phyloP scores from a whole-genome alignment of 2,329 filamentous ascomycete genomes.

The Colletotrichum sublineola region DNA sequence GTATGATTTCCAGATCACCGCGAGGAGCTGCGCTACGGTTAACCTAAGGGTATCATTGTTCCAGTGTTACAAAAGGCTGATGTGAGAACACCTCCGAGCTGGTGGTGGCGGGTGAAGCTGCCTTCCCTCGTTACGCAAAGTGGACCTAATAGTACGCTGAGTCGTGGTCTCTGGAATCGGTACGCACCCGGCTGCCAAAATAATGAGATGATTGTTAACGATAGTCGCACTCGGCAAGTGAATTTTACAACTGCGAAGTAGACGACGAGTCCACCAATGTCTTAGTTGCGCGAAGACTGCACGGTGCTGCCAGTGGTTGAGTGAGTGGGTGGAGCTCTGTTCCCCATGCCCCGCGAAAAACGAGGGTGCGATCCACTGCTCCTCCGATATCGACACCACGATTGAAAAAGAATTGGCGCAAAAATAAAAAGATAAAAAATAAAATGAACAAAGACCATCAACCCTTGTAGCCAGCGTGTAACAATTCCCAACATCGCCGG shows the following conservation, averaged over 20 bases:
- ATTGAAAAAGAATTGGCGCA: background rate
- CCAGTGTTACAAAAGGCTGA: slow-evolving; percentile 33
- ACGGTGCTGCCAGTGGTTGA: slow-evolving; percentile 6
- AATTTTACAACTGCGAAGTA: background rate
- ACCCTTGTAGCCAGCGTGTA: background rate
- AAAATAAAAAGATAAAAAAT: too few species aligned
- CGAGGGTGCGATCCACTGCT: slow-evolving; percentile 14
- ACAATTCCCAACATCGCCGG: slow-evolving; percentile 11
- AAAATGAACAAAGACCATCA: background rate
- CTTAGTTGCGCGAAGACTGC: slow-evolving; percentile 10
- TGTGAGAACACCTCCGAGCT: background rate
- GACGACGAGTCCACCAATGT: background rate
- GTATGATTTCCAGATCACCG: slow-evolving; percentile 5
- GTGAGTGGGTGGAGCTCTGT: slow-evolving; percentile 14
- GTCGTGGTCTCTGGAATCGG: background rate
- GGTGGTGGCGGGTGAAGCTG: background rate
- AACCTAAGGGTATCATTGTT: slow-evolving; percentile 32
- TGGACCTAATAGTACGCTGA: background rate
- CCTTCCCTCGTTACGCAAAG: background rate
- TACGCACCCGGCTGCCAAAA: background rate
- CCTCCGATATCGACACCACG: slow-evolving; percentile 26
- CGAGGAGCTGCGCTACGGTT: too few species aligned
- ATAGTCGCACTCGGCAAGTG: background rate
- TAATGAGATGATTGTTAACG: background rate
- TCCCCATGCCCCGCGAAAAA: slow-evolving; percentile 28